These are phyloP conservation scores for Hymenochaete sp. DNA, from an alignment of 1,284 basidiomycete species.

Conservation along the genomic window DNA sequence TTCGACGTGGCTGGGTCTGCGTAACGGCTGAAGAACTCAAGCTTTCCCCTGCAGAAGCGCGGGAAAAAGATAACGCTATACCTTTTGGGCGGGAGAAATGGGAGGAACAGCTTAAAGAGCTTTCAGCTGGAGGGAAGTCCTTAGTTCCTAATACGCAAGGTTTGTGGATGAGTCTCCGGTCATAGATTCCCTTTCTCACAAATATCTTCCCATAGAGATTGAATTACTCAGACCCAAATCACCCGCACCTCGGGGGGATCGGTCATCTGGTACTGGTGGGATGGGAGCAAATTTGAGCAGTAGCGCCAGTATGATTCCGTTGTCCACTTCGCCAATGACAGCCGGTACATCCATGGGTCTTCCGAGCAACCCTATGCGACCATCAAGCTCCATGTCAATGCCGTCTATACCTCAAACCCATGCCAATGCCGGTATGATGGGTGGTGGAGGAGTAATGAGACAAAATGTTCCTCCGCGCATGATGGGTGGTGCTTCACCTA, in stretches of 20 bases:
- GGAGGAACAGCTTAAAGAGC: slow-evolving; percentile 30
- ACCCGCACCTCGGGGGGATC: slow-evolving; percentile 39
- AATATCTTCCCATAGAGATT: slow-evolving; percentile 46
- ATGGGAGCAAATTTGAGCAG: slow-evolving; percentile 19
- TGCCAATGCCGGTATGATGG: slow-evolving; percentile 20
- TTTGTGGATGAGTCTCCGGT: slow-evolving; percentile 16
- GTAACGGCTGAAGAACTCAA: slow-evolving; percentile 51
- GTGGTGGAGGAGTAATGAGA: slow-evolving; percentile 17
- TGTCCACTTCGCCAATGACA: slow-evolving; percentile 4
- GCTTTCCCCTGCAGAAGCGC: slow-evolving; percentile 37
- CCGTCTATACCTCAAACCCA: slow-evolving; percentile 19
- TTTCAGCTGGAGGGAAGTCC: slow-evolving; percentile 37
- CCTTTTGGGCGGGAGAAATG: slow-evolving; percentile 22
- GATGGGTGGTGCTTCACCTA: slow-evolving; percentile 27
- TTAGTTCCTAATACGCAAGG: slow-evolving; percentile 61
- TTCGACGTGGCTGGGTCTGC: slow-evolving; percentile 91
- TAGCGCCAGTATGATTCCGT: background rate
- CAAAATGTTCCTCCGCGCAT: slow-evolving; percentile 24
- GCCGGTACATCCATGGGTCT: slow-evolving; percentile 20
- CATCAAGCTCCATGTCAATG: slow-evolving; percentile 22
- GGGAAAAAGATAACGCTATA: slow-evolving; percentile 34
- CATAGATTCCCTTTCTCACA: background rate
- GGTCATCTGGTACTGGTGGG: slow-evolving; percentile 28
- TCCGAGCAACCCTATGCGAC: slow-evolving; percentile 13
- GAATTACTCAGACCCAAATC: slow-evolving; percentile 84